phyloP scores from a whole-genome alignment of 1,284 basidiomycete genomes.

The Prillingera fragicola region DNA sequence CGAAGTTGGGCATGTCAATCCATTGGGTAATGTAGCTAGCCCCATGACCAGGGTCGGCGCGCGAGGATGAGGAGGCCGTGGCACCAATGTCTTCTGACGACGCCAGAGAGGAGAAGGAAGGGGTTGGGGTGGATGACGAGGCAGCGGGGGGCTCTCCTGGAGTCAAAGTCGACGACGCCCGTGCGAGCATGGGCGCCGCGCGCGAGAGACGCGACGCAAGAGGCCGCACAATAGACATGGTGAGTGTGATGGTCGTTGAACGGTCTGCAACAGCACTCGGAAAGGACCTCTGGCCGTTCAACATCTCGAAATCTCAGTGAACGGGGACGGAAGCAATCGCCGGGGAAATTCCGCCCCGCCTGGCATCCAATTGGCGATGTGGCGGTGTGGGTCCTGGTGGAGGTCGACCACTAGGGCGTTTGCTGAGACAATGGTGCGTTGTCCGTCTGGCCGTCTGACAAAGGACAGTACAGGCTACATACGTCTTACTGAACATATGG shows the following conservation, averaged over 20 bases:
- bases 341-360: conserved; percentile 1
- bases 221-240: conserved; percentile 13
- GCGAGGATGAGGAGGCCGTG: conserved; percentile 5
- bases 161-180: conserved; percentile 1
- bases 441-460: no score
- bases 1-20: neutral
- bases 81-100: neutral
- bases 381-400: no score
- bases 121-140: conserved; percentile 10
- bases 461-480: no score
- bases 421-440: no score
- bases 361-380: no score
- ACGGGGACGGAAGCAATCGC: conserved; percentile 1
- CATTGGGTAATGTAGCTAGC: conserved; percentile 12
- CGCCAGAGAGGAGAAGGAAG: conserved; percentile 8
- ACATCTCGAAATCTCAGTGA: conserved; percentile 7
- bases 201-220: neutral
- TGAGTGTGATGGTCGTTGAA: neutral
- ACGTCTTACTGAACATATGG: no score
- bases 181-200: neutral
- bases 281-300: no score
- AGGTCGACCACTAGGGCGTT: no score
- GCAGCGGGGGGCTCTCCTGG: no score
- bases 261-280: no score
- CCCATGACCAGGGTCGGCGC: neutral